These are phyloP conservation scores for Forsythia suspensa DNA, from an alignment of 257 asterid species.

Conservation along the genomic window DNA sequence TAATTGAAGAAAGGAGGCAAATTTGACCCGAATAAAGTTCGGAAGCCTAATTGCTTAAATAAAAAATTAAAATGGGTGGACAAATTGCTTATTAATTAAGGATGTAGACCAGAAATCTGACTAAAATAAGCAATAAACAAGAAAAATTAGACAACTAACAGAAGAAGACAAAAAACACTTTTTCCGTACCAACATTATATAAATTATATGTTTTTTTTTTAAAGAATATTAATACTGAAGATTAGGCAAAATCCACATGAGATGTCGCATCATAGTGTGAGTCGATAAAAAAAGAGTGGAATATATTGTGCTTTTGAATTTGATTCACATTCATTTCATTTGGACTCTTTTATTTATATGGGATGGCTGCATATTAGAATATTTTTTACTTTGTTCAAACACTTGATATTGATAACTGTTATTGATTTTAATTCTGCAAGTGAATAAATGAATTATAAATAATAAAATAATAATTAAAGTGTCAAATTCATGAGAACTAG, in stretches of 20 bases:
- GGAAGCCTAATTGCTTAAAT: not conserved
- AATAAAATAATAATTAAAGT: too few species aligned
- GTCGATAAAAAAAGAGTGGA: not conserved
- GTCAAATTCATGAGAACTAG: too few species aligned
- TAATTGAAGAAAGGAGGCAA: not conserved
- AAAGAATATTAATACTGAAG: not conserved
- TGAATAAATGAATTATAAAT: too few species aligned
- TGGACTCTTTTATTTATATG: not conserved
- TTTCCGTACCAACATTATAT: conserved; percentile 8
- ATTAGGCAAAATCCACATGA: conserved; percentile 26
- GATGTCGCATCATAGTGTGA: conserved; percentile 27
- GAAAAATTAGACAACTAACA: conserved; percentile 2
- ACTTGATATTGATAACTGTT: too few species aligned
- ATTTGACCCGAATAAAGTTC: not conserved
- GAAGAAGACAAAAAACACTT: conserved; percentile 37
- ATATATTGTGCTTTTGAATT: conserved; percentile 7
- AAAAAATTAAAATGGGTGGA: not conserved
- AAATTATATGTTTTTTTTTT: not conserved
- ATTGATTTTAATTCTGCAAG: too few species aligned
- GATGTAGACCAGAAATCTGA: not conserved
- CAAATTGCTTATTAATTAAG: not conserved
- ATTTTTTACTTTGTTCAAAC: too few species aligned
- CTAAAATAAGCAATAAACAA: not conserved
- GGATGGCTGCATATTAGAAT: not conserved
- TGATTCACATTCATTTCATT: conserved; percentile 20